phyloP scores from a whole-genome alignment of 2,329 filamentous ascomycete species.

The Diaporthe ampelina region DNA sequence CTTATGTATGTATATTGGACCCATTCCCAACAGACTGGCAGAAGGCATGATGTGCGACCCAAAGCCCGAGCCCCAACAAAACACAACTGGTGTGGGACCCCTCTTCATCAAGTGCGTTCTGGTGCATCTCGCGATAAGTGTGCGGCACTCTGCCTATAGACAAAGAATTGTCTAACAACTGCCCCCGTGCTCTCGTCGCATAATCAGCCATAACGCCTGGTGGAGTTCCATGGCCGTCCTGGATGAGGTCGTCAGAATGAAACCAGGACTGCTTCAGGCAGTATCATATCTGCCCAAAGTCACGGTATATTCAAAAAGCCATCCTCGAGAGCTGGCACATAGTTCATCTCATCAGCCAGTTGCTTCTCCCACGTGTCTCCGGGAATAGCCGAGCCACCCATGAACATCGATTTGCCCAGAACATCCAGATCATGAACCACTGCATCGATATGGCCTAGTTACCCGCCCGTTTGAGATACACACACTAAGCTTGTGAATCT shows the following conservation, averaged over 20 bases:
- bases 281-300: too few species aligned
- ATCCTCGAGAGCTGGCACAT: background rate
- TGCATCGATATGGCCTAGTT: background rate
- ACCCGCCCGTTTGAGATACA: background rate
- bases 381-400: background rate
- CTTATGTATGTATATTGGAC: constrained; percentile 7
- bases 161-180: too few species aligned
- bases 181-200: too few species aligned
- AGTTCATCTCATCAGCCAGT: background rate
- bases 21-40: constrained; percentile 12
- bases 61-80: constrained; percentile 10
- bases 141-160: background rate
- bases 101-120: background rate
- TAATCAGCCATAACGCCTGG: too few species aligned
- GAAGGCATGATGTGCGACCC: background rate
- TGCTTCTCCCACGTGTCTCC: background rate
- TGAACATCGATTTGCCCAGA: background rate
- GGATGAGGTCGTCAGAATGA: too few species aligned
- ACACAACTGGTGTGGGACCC: constrained; percentile 10
- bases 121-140: background rate
- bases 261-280: too few species aligned
- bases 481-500: too few species aligned
- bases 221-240: background rate
- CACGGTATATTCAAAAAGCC: background rate
- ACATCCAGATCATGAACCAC: background rate